A percentile compares a stretch with the other conserved stretches of the same genome.
These are phyloP conservation scores for Tulasnella sp. DNA, from an alignment of 768 basidiomycete species.

Conservation along the genomic window DNA sequence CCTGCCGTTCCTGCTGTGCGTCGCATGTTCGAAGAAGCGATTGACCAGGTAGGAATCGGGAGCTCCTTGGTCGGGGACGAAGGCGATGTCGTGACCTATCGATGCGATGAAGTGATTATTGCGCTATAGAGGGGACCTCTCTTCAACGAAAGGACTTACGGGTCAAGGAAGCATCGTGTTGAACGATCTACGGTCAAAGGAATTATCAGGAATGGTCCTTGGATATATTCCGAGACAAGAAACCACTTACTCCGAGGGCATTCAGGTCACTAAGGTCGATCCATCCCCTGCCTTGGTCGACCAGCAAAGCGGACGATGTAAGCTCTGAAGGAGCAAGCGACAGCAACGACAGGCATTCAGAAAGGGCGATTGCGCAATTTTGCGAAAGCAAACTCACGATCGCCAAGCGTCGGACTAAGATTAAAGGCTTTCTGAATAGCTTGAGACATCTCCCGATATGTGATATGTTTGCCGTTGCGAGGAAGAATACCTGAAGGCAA, in stretches of 20 bases:
- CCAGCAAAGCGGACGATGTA: neutral
- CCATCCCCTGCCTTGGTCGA: slow-evolving; percentile 24
- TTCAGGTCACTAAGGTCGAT: neutral
- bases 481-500: slow-evolving; percentile 43
- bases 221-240: neutral
- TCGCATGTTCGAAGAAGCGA: slow-evolving; percentile 26
- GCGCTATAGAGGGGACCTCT: neutral
- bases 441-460: slow-evolving; percentile 48
- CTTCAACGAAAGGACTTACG: slow-evolving; percentile 13
- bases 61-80: slow-evolving; percentile 52
- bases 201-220: neutral
- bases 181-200: slow-evolving; percentile 25
- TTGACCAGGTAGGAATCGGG: slow-evolving; percentile 51
- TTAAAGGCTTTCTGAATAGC: slow-evolving; percentile 28
- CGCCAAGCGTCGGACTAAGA: slow-evolving; percentile 26
- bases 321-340: slow-evolving; percentile 4
- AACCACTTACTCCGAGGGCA: neutral
- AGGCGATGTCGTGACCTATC: slow-evolving; percentile 51
- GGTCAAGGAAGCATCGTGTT: slow-evolving; percentile 30
- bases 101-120: neutral
- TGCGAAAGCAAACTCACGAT: neutral
- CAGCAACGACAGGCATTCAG: neutral
- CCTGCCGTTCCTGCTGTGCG: slow-evolving; percentile 47
- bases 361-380: neutral
- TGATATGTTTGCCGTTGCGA: slow-evolving; percentile 65